Evolutionary conservation across 495 filamentous ascomycete species (phyloP).

Genomic region (Penicillium simplicissimum): DNA sequence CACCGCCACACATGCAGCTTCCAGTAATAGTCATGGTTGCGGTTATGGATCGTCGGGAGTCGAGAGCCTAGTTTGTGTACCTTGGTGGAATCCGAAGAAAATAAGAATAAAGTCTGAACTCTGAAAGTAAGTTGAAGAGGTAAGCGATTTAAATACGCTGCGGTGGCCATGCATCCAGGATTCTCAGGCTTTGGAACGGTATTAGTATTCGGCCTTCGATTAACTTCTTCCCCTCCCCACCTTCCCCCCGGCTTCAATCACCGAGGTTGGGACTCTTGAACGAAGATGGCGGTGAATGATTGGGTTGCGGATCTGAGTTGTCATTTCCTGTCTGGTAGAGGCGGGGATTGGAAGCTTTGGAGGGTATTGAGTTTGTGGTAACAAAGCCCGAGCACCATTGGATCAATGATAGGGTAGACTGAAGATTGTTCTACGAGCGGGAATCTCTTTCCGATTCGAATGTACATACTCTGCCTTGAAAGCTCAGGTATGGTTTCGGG

Average conservation of each 20-base stretch:
- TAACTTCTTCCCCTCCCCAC: not conserved
- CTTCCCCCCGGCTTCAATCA: constrained; percentile 9
- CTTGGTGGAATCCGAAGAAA: constrained; percentile 26
- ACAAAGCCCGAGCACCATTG: not conserved
- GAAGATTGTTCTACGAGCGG: too few relatives aligned
- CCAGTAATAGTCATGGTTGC: constrained; percentile 37
- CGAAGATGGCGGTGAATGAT: not conserved
- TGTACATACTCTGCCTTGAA: too few relatives aligned
- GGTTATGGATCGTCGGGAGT: not conserved
- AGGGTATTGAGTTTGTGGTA: not conserved
- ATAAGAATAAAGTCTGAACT: too few relatives aligned
- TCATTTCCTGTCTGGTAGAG: not conserved
- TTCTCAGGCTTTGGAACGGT: not conserved
- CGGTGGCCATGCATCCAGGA: not conserved
- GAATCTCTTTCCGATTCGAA: too few relatives aligned
- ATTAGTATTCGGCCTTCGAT: constrained; percentile 11
- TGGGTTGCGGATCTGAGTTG: not conserved
- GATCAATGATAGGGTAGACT: too few relatives aligned
- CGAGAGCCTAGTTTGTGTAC: constrained; percentile 14
- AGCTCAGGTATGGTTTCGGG: too few relatives aligned
- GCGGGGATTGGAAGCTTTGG: not conserved
- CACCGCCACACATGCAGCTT: constrained; percentile 44
- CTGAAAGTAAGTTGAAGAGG: constrained; percentile 4
- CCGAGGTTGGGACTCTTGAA: constrained; percentile 4
- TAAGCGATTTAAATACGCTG: not conserved